Evolutionary conservation across 768 basidiomycete genomes (phyloP), one percentile per base, ranked within the genome.

Genomic region (Trametes cingulata): DNA sequence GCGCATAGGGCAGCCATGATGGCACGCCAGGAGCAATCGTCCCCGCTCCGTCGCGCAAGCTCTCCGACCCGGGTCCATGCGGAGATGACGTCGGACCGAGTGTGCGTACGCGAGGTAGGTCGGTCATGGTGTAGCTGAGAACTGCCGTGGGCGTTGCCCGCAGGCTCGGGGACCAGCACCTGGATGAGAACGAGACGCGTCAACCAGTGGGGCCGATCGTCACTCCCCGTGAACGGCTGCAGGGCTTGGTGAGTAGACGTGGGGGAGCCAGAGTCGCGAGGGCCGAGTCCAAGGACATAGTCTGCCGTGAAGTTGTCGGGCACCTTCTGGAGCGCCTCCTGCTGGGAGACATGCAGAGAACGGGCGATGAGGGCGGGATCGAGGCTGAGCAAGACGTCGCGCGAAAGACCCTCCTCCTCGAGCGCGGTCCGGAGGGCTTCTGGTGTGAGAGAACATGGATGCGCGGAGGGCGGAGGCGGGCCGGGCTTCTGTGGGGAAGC

Each of bases 21-120:
- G 1, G 91, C 91, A 41, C 77, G 80, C 89, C 88, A 94, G 14
- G 90, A 84, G 60, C 86, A 88, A 67, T 90, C 88, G 64, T 94
- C 91, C 0, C 92, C 92, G 2, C 78, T 76, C n/a, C 76, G 68
- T 9, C 91, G 79, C 61, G 88, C 88, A 25, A 87, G 71, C 67
- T 94, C 92, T 1, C 85, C 92, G 1, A 93, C 78, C 41, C 80
- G 79, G 10, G 82, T 82, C 92, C 92, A 94, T 0, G 82, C 78
- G 0, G 84, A 80, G 42, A 94, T 84, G 9, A 90, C 79, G 60
- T 88, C 88, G 3, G 87, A 87, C 24, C 91, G 80, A 5, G 86
- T 81, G 68, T 90, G 88, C 3, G 87, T 87, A 15, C 83, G 83
- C 17, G 85, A 82, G 0, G 81, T 79, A 50, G 63, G 49, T 55